Conservation (phyloP, 2,329 filamentous ascomycete species). For the Colletotrichum sansevieriae region DNA sequence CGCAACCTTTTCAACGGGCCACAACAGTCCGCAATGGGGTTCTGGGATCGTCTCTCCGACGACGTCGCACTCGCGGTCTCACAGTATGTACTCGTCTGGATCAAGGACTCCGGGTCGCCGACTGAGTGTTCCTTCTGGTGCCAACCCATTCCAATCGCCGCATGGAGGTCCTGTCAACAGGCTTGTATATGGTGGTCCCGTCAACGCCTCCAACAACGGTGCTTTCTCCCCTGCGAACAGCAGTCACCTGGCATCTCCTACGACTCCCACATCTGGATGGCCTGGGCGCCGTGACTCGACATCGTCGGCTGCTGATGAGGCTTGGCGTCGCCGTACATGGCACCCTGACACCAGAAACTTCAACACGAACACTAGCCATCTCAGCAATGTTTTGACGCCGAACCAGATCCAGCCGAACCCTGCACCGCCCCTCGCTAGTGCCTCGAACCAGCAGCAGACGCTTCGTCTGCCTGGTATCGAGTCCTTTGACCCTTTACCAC, state of each 20-base stretch:
- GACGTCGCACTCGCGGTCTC: conserved; percentile 75
- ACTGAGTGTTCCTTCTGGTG: conserved; percentile 83
- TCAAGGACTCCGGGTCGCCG: conserved; percentile 78
- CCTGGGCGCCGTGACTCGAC: conserved; percentile 73
- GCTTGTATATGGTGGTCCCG: conserved; percentile 64
- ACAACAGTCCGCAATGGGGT: conserved; percentile 81
- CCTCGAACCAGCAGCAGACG: conserved; percentile 66
- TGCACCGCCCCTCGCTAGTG: conserved; percentile 61
- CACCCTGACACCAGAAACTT: conserved; percentile 82
- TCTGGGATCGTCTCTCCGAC: conserved; percentile 79
- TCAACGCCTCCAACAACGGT: conserved; percentile 67
- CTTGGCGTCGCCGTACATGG: conserved; percentile 89
- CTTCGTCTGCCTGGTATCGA: conserved; percentile 89
- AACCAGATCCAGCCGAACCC: conserved; percentile 69
- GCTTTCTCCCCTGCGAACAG: conserved; percentile 69
- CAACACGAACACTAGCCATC: conserved; percentile 72
- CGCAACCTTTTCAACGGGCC: conserved; percentile 81
- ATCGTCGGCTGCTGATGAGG: conserved; percentile 75
- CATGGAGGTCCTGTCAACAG: conserved; percentile 69
- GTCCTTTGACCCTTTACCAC: conserved; percentile 84
- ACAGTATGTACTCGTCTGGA: conserved; percentile 77
- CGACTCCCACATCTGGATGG: conserved; percentile 72
- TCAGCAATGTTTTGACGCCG: conserved; percentile 82
- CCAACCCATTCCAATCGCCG: conserved; percentile 79
- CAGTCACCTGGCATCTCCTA: conserved; percentile 75